Base-by-base conservation (phyloP, 768 basidiomycete species). In the Amanita polypyramis region DNA sequence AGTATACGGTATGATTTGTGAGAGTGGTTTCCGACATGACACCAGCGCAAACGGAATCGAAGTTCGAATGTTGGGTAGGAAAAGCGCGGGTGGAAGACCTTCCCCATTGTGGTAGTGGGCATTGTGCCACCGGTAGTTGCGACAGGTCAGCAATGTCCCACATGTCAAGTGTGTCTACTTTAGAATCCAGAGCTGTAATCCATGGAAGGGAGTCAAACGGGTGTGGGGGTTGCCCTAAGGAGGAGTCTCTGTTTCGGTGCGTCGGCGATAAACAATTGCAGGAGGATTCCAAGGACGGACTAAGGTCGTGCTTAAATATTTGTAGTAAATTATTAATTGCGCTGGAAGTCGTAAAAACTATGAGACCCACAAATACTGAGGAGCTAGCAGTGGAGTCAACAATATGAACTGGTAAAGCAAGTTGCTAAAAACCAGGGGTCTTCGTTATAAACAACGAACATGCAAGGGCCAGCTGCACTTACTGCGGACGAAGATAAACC, bases 121-220 rank as follows among this genome's bases (percentile, higher is more conserved):
- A 73, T 29, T 81, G 77, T 30, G 53, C 51, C 47, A 62, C 62
- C 20, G 69, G 68, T n/a, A 82, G 56, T 52, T 79, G 75, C 1
- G 81, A 82, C 37, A 83, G 73, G 63, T 84, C 81, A 47, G 81
- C 80, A 51, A 82, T 74, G 55, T 83, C 78, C 58, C 69, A 70
- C 14, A 63, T 63, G 55, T 69, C 65, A 55, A 66, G 47, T 49
- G 56, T 54, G 45, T 73, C 67, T 11, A 72, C 66, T 5, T 73
- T 52, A 44, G 63, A 51, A 44, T 84, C 76, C 43, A 84, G 64
- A 6, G 75, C 69, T 20, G 79, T 69, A 45, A 82, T 79, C 82
- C 82, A 85, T 3, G 82, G 79, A 8, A 85, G 72, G 21, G 70
- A 66, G 64, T 85, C 82, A 58, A 85, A 82, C 3, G 59, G 47